phyloP scores from a whole-genome alignment of 75 land plant species.

The Pinus tabuliformis region DNA sequence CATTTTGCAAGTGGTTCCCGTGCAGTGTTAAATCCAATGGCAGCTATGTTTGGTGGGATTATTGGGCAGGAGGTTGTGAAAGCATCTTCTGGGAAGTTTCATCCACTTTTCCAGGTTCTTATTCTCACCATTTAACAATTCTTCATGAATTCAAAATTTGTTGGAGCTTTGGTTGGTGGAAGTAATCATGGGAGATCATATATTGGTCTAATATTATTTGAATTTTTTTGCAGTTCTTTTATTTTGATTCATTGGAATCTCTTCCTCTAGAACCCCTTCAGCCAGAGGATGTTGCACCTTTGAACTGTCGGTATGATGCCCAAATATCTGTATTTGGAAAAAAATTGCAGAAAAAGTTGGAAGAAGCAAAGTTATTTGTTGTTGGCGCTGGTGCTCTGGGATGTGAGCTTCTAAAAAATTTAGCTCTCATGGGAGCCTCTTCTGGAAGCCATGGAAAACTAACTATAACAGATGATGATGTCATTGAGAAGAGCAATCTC shows the following conservation, averaged over 20 bases:
- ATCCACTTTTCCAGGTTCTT: constrained; percentile 80
- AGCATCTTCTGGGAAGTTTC: constrained; percentile 93
- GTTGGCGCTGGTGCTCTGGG: constrained; percentile 99
- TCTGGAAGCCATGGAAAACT: constrained; percentile 78
- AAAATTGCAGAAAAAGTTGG: constrained; percentile 70
- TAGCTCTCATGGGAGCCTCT: constrained; percentile 91
- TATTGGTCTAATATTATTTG: background rate
- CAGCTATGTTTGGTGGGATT: constrained; percentile 95
- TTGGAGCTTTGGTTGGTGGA: no score
- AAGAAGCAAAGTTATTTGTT: constrained; percentile 72
- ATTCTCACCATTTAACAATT: background rate
- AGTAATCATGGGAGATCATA: background rate
- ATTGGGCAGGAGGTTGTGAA: constrained; percentile 94
- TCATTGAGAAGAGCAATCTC: constrained; percentile 95
- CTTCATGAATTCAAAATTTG: no score
- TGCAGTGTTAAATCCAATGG: constrained; percentile 94
- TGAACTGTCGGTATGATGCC: constrained; percentile 79
- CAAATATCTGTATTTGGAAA: constrained; percentile 90
- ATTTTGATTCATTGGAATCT: constrained; percentile 92
- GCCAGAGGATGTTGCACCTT: constrained; percentile 51
- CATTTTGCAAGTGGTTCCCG: constrained; percentile 80
- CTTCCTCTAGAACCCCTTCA: constrained; percentile 72
- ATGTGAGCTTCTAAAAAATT: constrained; percentile 88
- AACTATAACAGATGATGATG: constrained; percentile 96
- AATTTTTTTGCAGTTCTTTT: constrained; percentile 63